These are phyloP conservation scores for Daldinia sp. DNA, from an alignment of 2,329 filamentous ascomycete genomes.

Conservation along the genomic window DNA sequence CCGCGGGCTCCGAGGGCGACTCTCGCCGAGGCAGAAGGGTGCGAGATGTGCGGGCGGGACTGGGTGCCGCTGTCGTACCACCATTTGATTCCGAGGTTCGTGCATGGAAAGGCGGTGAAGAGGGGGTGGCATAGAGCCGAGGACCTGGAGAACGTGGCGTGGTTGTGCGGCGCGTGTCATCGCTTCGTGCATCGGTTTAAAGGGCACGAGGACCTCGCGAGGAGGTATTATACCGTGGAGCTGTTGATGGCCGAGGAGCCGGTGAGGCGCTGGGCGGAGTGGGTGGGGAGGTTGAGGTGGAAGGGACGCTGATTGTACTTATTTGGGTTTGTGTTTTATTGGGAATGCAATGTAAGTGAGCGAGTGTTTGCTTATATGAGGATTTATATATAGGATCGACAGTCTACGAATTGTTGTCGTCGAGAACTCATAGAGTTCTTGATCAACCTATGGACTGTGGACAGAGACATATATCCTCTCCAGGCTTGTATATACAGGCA, in stretches of 20 bases:
- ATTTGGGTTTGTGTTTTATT: no score
- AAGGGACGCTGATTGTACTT: constrained; percentile 59
- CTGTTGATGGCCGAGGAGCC: constrained; percentile 76
- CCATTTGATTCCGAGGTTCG: constrained; percentile 83
- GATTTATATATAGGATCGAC: background rate
- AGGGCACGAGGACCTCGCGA: constrained; percentile 81
- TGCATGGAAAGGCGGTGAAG: constrained; percentile 81
- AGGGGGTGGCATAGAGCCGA: constrained; percentile 83
- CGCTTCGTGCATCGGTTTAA: constrained; percentile 82
- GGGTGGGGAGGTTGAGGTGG: constrained; percentile 81
- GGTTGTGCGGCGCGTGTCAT: constrained; percentile 88
- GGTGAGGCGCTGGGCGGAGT: constrained; percentile 76
- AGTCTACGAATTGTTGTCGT: background rate
- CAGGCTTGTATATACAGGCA: background rate
- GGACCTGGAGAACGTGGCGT: constrained; percentile 83
- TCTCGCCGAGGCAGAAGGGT: constrained; percentile 64
- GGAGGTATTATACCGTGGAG: constrained; percentile 79
- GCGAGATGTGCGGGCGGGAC: constrained; percentile 81
- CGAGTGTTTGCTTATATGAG: background rate
- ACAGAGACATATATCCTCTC: background rate
- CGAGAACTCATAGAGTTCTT: background rate
- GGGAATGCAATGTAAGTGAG: no score
- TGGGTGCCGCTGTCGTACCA: constrained; percentile 86
- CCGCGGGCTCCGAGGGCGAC: constrained; percentile 74
- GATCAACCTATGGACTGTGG: background rate